Base-by-base conservation (phyloP, 768 basidiomycete species). In the Hemileccinum rubropunctum region DNA sequence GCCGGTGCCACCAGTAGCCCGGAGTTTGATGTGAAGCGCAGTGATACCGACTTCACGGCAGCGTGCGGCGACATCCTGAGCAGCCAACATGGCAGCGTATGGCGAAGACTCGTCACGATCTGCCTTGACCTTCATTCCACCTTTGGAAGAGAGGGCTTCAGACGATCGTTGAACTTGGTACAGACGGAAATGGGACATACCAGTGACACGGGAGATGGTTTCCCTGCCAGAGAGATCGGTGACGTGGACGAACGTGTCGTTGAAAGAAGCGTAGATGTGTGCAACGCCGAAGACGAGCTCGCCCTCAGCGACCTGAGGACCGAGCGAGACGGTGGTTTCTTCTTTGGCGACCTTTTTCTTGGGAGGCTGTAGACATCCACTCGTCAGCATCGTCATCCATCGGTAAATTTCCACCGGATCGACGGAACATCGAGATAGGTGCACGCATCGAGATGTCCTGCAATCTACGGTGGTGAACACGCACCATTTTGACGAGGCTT, bases 61-160 rank as follows among this genome's bases (percentile, higher is more conserved):
- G 60, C 95, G 91, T 45, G 78, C 71, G 51, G 95, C 95, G 59
- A 94, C 93, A 62, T 98, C 95, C 77, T 98, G 95, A 37, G 95
- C 94, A 48, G 95, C 95, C 71, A 98, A 79, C 95, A 97, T 95
- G 69, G 95, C 93, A 45, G 94, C 92, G 68, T 97, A 91, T 15
- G 91, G 91, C 20, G 95, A 98, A 36, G 94, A 98, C 76, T 99
- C 97, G 76, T 99, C 97, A 74, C 97, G 89, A 75, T 99, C 97
- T 12, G 95, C 97, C 80, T 98, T 99, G 76, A 99, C 97, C 79
- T 98, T 98, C 97, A 98, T 98, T 53, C 97, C 97, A 71, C 92
- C 91, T 64, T 34, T 90, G 47, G 5, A 27, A 17, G 15, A 12
- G 1, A n/a, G 18, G 10, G 23, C 23, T 3, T 54, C 10, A 54